phyloP scores from a whole-genome alignment of 2,329 filamentous ascomycete species.

The Diaporthe citrichinensis region DNA sequence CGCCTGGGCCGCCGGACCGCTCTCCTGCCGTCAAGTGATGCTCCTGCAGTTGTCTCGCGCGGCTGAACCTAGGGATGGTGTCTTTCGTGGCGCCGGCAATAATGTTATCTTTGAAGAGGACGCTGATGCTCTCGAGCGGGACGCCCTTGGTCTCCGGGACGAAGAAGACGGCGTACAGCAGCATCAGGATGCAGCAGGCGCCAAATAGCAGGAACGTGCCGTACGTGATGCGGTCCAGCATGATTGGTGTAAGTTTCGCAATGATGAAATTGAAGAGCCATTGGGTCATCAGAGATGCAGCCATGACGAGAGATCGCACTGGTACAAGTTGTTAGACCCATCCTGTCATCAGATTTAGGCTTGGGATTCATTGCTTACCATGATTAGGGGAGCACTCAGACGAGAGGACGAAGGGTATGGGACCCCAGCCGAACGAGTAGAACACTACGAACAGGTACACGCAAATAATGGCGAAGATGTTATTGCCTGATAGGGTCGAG shows the following conservation, averaged over 20 bases:
- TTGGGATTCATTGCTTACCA: constrained; percentile 18
- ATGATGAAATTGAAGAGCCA: constrained; percentile 59
- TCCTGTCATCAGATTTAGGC: too few species aligned
- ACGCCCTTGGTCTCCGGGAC: constrained; percentile 67
- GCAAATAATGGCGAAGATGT: constrained; percentile 60
- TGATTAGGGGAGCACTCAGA: constrained; percentile 47
- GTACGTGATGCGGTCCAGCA: constrained; percentile 59
- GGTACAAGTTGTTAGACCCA: not conserved
- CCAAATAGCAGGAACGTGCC: constrained; percentile 69
- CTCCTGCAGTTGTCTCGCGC: constrained; percentile 34
- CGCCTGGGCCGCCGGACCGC: constrained; percentile 1
- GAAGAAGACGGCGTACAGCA: constrained; percentile 64
- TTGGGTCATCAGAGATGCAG: constrained; percentile 45
- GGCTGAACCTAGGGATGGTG: constrained; percentile 32
- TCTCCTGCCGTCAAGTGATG: constrained; percentile 17
- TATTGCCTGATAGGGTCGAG: constrained; percentile 55
- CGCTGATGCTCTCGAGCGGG: constrained; percentile 55
- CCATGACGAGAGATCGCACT: constrained; percentile 46
- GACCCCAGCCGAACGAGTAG: constrained; percentile 52
- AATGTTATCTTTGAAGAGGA: constrained; percentile 40
- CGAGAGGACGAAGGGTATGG: constrained; percentile 47
- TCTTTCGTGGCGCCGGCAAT: constrained; percentile 39
- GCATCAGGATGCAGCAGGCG: constrained; percentile 59
- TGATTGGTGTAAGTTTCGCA: constrained; percentile 56
- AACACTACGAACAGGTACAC: constrained; percentile 59